A percentile compares a stretch with the other conserved stretches of the same genome.
Evolutionary conservation across 2,329 filamentous ascomycete species (phyloP).

Genomic region (Phoma sp.): DNA sequence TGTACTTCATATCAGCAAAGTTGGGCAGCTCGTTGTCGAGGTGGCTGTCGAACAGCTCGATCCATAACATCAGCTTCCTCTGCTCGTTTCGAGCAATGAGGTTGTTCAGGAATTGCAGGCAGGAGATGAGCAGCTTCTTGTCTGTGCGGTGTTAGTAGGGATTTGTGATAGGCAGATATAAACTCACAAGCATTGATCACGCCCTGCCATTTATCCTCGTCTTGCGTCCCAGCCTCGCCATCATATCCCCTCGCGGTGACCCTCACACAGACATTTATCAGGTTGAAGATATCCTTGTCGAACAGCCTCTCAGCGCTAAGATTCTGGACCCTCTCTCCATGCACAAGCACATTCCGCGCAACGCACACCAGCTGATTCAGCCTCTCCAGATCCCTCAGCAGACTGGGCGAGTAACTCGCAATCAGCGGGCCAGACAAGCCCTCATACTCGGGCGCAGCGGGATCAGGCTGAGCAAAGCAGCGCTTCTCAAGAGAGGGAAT

Average conservation of each 20-base stretch:
- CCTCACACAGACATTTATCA: slow-evolving; percentile 68
- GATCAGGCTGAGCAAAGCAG: slow-evolving; percentile 66
- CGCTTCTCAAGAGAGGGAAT: slow-evolving; percentile 67
- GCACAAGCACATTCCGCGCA: slow-evolving; percentile 66
- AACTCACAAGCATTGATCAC: slow-evolving; percentile 63
- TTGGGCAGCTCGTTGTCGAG: slow-evolving; percentile 48
- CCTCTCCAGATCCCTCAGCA: slow-evolving; percentile 67
- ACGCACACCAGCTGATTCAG: slow-evolving; percentile 68
- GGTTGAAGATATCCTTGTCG: slow-evolving; percentile 65
- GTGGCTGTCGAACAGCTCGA: slow-evolving; percentile 67
- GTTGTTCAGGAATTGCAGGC: slow-evolving; percentile 71
- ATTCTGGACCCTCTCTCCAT: slow-evolving; percentile 66
- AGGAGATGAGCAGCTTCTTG: slow-evolving; percentile 69
- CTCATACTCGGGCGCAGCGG: slow-evolving; percentile 62
- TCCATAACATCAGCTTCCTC: slow-evolving; percentile 68
- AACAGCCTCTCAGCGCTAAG: slow-evolving; percentile 65
- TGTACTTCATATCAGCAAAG: slow-evolving; percentile 47
- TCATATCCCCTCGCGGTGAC: slow-evolving; percentile 70
- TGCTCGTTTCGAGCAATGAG: slow-evolving; percentile 70
- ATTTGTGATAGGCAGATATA: not conserved
- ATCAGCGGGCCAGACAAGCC: slow-evolving; percentile 66
- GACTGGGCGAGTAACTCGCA: slow-evolving; percentile 62
- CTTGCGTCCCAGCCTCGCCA: slow-evolving; percentile 65
- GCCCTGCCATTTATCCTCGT: slow-evolving; percentile 70
- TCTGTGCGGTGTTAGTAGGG: slow-evolving; percentile 38